Evolutionary conservation across 441 rosid species (phyloP).

Genomic region (Adansonia grandidieri): DNA sequence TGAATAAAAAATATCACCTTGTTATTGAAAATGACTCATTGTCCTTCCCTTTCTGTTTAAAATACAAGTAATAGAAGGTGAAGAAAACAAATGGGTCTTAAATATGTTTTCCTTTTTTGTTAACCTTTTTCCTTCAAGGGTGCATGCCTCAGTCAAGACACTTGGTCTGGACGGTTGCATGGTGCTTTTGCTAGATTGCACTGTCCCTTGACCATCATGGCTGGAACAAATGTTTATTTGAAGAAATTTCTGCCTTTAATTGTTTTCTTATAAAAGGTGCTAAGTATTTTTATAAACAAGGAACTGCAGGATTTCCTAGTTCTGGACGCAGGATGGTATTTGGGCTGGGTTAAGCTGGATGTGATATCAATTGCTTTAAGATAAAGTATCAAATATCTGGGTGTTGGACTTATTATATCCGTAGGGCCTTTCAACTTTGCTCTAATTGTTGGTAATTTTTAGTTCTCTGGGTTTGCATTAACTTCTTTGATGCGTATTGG

Average conservation of each 20-base stretch:
- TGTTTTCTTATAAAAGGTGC: background rate
- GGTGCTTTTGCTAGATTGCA: conserved; percentile 6
- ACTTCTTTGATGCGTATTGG: background rate
- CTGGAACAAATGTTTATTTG: background rate
- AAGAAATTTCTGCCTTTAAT: conserved; percentile 5
- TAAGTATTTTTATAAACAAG: background rate
- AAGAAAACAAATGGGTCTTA: background rate
- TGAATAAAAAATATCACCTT: background rate
- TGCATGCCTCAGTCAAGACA: background rate
- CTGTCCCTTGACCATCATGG: background rate
- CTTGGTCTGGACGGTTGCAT: conserved; percentile 1
- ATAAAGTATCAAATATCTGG: conserved; percentile 7
- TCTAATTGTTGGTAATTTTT: conserved; percentile 10
- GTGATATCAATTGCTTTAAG: conserved; percentile 11
- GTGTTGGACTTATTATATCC: background rate
- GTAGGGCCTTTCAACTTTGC: background rate
- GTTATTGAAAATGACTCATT: background rate
- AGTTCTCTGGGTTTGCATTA: background rate
- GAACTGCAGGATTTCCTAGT: conserved; percentile 6
- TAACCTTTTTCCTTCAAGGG: background rate
- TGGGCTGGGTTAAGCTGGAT: conserved; percentile 8
- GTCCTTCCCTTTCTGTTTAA: background rate
- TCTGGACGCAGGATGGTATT: background rate
- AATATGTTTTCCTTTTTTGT: background rate
- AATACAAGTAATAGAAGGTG: background rate